Conservation (phyloP, 352 stramenopile species). For the Stramenopiles sp. region DNA sequence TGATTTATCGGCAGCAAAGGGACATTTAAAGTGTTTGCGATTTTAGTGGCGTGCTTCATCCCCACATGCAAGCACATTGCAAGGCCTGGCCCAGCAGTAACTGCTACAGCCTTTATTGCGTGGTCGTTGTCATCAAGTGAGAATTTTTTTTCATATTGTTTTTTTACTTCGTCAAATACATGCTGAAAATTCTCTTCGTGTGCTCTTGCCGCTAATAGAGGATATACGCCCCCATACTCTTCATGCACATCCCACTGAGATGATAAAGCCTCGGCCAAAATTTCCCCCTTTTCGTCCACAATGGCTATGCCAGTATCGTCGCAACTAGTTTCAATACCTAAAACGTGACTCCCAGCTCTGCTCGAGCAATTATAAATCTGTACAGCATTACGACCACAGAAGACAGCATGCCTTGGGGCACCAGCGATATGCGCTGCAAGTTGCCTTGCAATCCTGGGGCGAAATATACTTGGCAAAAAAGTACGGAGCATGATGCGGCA, state of each 20-base stretch:
- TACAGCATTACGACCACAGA: too few species aligned
- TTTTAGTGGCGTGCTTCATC: conserved; percentile 42
- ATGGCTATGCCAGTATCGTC: too few species aligned
- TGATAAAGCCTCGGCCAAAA: conserved; percentile 74
- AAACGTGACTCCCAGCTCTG: too few species aligned
- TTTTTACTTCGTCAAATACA: conserved; percentile 59
- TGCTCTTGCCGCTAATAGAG: conserved; percentile 66
- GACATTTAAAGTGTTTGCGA: conserved; percentile 61
- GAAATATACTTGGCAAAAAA: too few species aligned
- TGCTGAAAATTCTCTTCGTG: conserved; percentile 81
- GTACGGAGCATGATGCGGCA: too few species aligned
- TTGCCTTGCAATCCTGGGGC: too few species aligned
- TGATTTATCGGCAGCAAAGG: conserved; percentile 92
- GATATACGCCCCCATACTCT: conserved; percentile 80
- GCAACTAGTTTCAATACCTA: too few species aligned
- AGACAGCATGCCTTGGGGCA: too few species aligned
- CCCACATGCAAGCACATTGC: conserved; percentile 90
- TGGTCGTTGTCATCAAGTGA: conserved; percentile 40
- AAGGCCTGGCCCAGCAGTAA: conserved; percentile 85
- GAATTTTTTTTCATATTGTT: conserved; percentile 12
- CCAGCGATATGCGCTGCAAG: too few species aligned
- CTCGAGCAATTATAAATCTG: too few species aligned
- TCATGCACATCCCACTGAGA: conserved; percentile 73
- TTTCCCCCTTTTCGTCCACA: conserved; percentile 58
- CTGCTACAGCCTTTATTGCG: conserved; percentile 77